These are phyloP conservation scores for Citeromyces hawaiiensis DNA, from an alignment of 1,139 yeast genomes.

Conservation along the genomic window DNA sequence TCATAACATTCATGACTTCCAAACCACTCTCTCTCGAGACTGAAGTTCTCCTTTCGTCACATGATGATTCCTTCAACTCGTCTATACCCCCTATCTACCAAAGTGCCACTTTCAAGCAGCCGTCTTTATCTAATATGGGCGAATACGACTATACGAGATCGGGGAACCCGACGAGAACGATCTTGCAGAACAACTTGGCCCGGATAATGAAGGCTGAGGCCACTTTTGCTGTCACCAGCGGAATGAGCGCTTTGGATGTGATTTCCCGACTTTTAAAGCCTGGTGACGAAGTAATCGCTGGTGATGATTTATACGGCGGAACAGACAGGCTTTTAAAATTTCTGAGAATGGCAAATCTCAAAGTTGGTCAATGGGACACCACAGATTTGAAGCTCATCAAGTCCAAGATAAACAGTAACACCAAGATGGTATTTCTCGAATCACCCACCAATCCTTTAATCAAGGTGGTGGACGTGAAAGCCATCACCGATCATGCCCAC, in stretches of 20 bases:
- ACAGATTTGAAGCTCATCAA: slow-evolving; percentile 51
- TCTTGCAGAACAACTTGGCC: slow-evolving; percentile 64
- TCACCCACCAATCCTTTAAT: slow-evolving; percentile 88
- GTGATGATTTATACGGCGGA: slow-evolving; percentile 90
- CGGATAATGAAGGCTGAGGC: slow-evolving; percentile 63
- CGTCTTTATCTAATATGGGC: slow-evolving; percentile 62
- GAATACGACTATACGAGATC: slow-evolving; percentile 86
- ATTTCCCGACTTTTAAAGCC: slow-evolving; percentile 60
- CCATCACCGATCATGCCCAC: slow-evolving; percentile 57
- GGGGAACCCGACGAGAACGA: slow-evolving; percentile 89
- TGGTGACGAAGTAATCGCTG: slow-evolving; percentile 81
- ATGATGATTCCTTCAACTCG: slow-evolving; percentile 65
- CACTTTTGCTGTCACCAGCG: slow-evolving; percentile 74
- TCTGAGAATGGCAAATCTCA: slow-evolving; percentile 51
- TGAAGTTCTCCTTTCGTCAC: slow-evolving; percentile 54
- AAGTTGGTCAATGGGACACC: slow-evolving; percentile 72
- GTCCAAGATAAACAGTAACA: slow-evolving; percentile 34
- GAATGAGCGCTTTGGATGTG: slow-evolving; percentile 88
- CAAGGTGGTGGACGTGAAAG: slow-evolving; percentile 68
- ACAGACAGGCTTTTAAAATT: slow-evolving; percentile 76
- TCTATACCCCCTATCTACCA: slow-evolving; percentile 85
- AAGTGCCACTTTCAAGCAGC: slow-evolving; percentile 86
- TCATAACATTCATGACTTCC: not conserved
- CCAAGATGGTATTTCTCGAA: slow-evolving; percentile 71
- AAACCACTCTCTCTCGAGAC: slow-evolving; percentile 34